phyloP scores from a whole-genome alignment of 257 asterid genomes.

The Craterostigma plantagineum region DNA sequence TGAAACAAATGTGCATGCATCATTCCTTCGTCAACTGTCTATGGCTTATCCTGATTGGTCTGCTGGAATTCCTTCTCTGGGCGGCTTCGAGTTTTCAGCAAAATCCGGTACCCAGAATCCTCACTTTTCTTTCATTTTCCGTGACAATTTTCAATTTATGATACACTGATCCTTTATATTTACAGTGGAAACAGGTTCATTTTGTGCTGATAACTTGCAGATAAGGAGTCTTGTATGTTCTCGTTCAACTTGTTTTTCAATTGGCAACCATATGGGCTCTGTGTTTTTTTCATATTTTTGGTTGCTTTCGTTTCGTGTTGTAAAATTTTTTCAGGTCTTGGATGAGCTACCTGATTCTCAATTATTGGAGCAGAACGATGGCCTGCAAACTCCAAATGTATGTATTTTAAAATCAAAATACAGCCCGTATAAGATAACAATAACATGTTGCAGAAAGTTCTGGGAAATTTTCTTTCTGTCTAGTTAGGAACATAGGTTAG shows the following conservation, averaged over 20 bases:
- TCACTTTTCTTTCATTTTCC: slow-evolving; percentile 1
- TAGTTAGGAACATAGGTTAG: background rate
- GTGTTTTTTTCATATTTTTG: slow-evolving; percentile 5
- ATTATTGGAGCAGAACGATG: slow-evolving; percentile 31
- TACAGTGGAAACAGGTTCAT: slow-evolving; percentile 52
- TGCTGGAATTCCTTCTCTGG: slow-evolving; percentile 42
- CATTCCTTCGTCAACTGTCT: slow-evolving; percentile 57
- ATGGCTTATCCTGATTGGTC: slow-evolving; percentile 42
- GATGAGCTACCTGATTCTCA: slow-evolving; percentile 51
- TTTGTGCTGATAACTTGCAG: slow-evolving; percentile 41
- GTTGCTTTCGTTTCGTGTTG: background rate
- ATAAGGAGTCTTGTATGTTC: slow-evolving; percentile 56
- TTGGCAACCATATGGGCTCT: background rate
- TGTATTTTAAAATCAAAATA: slow-evolving; percentile 10
- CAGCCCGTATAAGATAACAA: no score
- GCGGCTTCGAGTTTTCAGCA: slow-evolving; percentile 63
- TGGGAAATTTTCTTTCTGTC: background rate
- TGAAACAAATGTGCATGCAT: slow-evolving; percentile 32
- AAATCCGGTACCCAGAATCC: slow-evolving; percentile 32
- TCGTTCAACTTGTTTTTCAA: slow-evolving; percentile 7
- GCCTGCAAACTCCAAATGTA: slow-evolving; percentile 73
- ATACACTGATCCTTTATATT: slow-evolving; percentile 12
- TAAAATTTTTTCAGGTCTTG: slow-evolving; percentile 26
- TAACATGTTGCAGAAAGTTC: background rate
- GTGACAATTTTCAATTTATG: background rate